A percentile compares a stretch with the other conserved stretches of the same genome.
phyloP scores from a whole-genome alignment of 768 basidiomycete species.

The Hygrocybe coccinea region DNA sequence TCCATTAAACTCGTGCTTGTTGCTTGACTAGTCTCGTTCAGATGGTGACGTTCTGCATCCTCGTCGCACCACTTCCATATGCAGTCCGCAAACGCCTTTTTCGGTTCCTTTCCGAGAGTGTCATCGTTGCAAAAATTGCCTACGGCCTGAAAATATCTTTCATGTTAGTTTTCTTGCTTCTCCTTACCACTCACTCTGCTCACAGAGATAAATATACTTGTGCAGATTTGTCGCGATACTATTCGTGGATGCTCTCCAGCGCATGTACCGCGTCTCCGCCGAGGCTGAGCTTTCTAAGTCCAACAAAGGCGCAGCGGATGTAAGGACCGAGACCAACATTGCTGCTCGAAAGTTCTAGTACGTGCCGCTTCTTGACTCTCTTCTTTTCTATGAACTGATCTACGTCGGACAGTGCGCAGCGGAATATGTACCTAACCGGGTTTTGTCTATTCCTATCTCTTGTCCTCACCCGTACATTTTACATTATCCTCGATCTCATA shows the following conservation, averaged over 20 bases:
- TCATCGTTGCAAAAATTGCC: constrained; percentile 74
- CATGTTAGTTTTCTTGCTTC: constrained; percentile 52
- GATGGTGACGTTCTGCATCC: constrained; percentile 80
- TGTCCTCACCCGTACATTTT: constrained; percentile 88
- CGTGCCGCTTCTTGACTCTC: constrained; percentile 23
- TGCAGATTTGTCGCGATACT: constrained; percentile 76
- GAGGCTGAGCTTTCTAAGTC: constrained; percentile 66
- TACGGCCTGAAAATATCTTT: constrained; percentile 93
- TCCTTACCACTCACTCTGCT: constrained; percentile 1
- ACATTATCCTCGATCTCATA: constrained; percentile 87
- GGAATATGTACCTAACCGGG: constrained; percentile 89
- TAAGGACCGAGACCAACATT: constrained; percentile 79
- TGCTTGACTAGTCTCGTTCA: constrained; percentile 19
- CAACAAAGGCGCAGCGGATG: constrained; percentile 44
- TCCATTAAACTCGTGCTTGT: neutral
- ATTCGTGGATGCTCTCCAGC: constrained; percentile 87
- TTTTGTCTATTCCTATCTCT: constrained; percentile 95
- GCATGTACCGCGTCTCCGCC: constrained; percentile 79
- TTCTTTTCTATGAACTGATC: neutral
- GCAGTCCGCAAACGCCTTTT: constrained; percentile 66
- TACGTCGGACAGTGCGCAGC: constrained; percentile 57
- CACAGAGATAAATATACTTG: neutral
- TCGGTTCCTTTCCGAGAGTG: constrained; percentile 62
- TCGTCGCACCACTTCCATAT: constrained; percentile 85
- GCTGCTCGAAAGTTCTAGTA: constrained; percentile 94